Evolutionary conservation across 2,329 filamentous ascomycete genomes (phyloP).

Genomic region (Calonectria crousiana): DNA sequence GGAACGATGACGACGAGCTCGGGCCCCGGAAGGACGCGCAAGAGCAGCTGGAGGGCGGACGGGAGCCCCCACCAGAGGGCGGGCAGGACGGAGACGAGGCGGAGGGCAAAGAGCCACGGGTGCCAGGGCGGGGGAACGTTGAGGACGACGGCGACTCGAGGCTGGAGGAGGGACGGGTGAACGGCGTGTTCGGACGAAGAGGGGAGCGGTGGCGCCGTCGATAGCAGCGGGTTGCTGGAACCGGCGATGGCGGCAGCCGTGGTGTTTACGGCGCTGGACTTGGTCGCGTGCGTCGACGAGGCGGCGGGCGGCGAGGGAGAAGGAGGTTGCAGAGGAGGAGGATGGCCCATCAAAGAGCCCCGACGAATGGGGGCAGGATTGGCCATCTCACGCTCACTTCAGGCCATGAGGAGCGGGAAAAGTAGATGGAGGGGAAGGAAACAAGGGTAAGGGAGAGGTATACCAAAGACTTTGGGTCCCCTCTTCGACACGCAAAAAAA

Average conservation of each 20-base stretch:
- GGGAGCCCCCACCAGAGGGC: slow-evolving; percentile 79
- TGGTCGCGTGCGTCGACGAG: slow-evolving; percentile 1
- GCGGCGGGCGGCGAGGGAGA: background rate
- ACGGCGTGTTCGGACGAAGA: slow-evolving; percentile 27
- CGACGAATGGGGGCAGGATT: slow-evolving; percentile 40
- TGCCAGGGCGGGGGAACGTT: slow-evolving; percentile 81
- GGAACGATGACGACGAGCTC: slow-evolving; percentile 46
- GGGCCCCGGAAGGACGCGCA: slow-evolving; percentile 66
- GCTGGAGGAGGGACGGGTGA: slow-evolving; percentile 70
- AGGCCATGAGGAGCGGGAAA: slow-evolving; percentile 39
- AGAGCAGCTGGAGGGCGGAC: slow-evolving; percentile 75
- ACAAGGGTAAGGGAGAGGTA: background rate
- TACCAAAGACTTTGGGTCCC: slow-evolving; percentile 6
- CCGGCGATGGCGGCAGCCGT: background rate
- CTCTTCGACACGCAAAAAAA: background rate
- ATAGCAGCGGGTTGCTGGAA: background rate
- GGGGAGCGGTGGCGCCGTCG: background rate
- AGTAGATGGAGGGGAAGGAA: background rate
- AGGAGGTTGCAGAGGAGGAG: slow-evolving; percentile 22
- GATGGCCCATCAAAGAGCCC: slow-evolving; percentile 43
- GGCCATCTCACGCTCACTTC: slow-evolving; percentile 42
- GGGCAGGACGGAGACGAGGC: slow-evolving; percentile 78
- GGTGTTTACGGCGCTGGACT: background rate
- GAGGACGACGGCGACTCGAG: slow-evolving; percentile 82
- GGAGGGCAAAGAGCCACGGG: slow-evolving; percentile 77